Evolutionary conservation across 2,329 filamentous ascomycete genomes (phyloP).

Genomic region (Claviceps purpurea): DNA sequence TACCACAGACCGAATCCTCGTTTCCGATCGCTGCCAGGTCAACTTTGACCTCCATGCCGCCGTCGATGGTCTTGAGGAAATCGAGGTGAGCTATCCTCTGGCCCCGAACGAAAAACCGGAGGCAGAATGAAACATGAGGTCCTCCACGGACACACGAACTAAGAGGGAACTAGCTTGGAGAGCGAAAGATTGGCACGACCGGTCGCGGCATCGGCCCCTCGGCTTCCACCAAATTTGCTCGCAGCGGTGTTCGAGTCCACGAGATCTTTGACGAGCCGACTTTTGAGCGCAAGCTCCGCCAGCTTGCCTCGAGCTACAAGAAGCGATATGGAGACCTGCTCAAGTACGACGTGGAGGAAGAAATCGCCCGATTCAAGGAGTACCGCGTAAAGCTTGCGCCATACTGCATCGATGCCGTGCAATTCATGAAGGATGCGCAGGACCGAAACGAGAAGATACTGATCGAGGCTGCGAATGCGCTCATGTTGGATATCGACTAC

Average conservation of each 20-base stretch:
- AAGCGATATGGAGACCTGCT: slow-evolving; percentile 56
- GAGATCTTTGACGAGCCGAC: slow-evolving; percentile 54
- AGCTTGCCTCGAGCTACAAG: slow-evolving; percentile 44
- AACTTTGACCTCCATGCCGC: slow-evolving; percentile 52
- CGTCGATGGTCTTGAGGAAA: slow-evolving; percentile 57
- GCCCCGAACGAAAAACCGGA: background rate
- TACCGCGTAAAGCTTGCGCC: slow-evolving; percentile 43
- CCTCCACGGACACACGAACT: background rate
- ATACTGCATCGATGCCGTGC: slow-evolving; percentile 54
- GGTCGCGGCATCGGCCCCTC: slow-evolving; percentile 17
- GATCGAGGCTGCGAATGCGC: slow-evolving; percentile 48
- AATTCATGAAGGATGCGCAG: slow-evolving; percentile 49
- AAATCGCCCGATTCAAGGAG: slow-evolving; percentile 47
- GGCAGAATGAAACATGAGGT: background rate
- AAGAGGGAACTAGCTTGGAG: background rate
- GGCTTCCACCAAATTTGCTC: slow-evolving; percentile 15
- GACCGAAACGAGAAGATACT: slow-evolving; percentile 45
- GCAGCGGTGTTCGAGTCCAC: slow-evolving; percentile 52
- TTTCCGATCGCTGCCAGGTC: slow-evolving; percentile 50
- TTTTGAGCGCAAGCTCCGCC: slow-evolving; percentile 54
- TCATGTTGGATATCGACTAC: slow-evolving; percentile 55
- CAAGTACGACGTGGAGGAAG: slow-evolving; percentile 54
- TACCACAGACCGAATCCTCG: slow-evolving; percentile 37
- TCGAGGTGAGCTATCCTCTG: slow-evolving; percentile 26
- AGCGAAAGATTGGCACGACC: slow-evolving; percentile 22